Conservation (phyloP, 2,329 filamentous ascomycete species). For the Fusarium tupiense region DNA sequence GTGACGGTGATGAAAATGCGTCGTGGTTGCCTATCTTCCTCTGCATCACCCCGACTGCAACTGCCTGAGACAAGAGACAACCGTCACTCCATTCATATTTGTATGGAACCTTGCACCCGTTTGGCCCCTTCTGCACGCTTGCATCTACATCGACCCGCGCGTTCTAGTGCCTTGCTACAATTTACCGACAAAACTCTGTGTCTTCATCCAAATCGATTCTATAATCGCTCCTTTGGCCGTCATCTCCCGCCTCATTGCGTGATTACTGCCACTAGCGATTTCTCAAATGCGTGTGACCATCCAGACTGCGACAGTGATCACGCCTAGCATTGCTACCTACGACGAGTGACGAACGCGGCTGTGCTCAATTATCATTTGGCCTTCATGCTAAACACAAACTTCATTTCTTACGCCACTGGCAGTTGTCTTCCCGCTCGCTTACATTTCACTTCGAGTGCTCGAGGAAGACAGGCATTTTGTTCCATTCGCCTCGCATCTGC, state of each 20-base stretch:
- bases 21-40: slow-evolving; percentile 18
- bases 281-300: slow-evolving; percentile 40
- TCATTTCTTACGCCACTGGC: not conserved
- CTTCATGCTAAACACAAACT: slow-evolving; percentile 8
- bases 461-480: slow-evolving; percentile 6
- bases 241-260: slow-evolving; percentile 32
- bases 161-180: slow-evolving; percentile 21
- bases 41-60: slow-evolving; percentile 14
- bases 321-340: slow-evolving; percentile 14
- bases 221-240: slow-evolving; percentile 17
- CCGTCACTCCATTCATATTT: slow-evolving; percentile 6
- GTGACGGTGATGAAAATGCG: slow-evolving; percentile 19
- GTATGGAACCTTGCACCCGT: slow-evolving; percentile 1
- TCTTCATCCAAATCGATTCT: slow-evolving; percentile 13
- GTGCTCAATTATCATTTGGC: slow-evolving; percentile 29
- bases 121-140: slow-evolving; percentile 3
- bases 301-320: slow-evolving; percentile 27
- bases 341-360: slow-evolving; percentile 28
- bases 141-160: slow-evolving; percentile 6
- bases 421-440: not conserved
- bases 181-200: slow-evolving; percentile 19
- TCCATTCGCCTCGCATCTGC: slow-evolving; percentile 3
- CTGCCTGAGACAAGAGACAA: slow-evolving; percentile 23
- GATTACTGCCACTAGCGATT: slow-evolving; percentile 37
- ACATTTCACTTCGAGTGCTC: slow-evolving; percentile 1